Percentiles rank a stretch among this genome's conserved stretches.
Evolutionary conservation across 139 green algal species (phyloP).

Genomic region (Prasinococcaceae sp.): DNA sequence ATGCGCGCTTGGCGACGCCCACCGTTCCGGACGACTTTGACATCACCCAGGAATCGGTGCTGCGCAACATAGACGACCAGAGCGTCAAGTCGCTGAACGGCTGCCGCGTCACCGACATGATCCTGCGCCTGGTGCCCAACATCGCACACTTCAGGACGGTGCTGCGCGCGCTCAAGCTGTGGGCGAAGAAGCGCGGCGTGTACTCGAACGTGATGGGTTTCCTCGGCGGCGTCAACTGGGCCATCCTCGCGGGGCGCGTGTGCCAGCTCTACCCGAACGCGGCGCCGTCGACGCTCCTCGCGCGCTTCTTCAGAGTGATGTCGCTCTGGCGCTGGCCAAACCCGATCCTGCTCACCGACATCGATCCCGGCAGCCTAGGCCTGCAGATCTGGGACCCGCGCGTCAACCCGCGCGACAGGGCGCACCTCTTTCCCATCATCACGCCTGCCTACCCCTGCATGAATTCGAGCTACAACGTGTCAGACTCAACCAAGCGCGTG

Average conservation of each 20-base stretch:
- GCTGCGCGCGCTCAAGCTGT: constrained; percentile 75
- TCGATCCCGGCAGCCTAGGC: constrained; percentile 39
- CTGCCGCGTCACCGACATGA: constrained; percentile 61
- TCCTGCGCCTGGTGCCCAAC: constrained; percentile 53
- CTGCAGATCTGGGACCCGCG: constrained; percentile 70
- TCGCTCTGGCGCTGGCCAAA: constrained; percentile 61
- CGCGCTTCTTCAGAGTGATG: constrained; percentile 68
- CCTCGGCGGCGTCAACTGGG: constrained; percentile 91
- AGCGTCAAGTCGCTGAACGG: constrained; percentile 74
- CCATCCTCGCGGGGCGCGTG: constrained; percentile 79
- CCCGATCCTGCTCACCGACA: constrained; percentile 58
- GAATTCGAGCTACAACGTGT: constrained; percentile 91
- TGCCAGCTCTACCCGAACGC: constrained; percentile 81
- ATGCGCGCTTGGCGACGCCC: constrained; percentile 45
- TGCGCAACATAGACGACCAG: constrained; percentile 72
- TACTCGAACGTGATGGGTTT: constrained; percentile 58
- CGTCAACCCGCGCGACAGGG: constrained; percentile 49
- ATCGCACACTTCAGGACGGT: constrained; percentile 43
- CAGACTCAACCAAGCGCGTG: constrained; percentile 52
- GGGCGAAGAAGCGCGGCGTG: constrained; percentile 52
- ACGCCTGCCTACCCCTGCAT: constrained; percentile 89
- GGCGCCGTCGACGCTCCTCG: constrained; percentile 40
- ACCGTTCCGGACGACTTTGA: constrained; percentile 45
- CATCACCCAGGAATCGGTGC: constrained; percentile 39
- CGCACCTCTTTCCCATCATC: constrained; percentile 91